These are phyloP conservation scores for Talinum fruticosum DNA, from an alignment of 148 eudicot species.

Conservation along the genomic window DNA sequence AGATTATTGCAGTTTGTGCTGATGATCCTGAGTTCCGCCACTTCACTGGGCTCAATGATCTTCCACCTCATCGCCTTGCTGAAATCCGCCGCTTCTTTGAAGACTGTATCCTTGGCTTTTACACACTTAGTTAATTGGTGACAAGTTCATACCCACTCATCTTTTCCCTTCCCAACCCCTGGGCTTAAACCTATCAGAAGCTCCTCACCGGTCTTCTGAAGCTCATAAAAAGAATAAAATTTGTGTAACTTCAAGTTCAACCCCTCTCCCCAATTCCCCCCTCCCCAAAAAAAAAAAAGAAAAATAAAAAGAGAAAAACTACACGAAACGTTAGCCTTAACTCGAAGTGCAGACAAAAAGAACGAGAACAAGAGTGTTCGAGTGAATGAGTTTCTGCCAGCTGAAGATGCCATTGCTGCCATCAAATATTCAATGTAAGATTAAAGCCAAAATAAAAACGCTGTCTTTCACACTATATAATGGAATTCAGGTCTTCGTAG, in stretches of 20 bases:
- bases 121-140: too few relatives aligned
- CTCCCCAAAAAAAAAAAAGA: background rate
- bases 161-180: background rate
- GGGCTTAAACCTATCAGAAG: background rate
- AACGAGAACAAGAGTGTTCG: slow-evolving; percentile 89
- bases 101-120: slow-evolving; percentile 69
- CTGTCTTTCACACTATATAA: background rate
- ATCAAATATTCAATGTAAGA: slow-evolving; percentile 83
- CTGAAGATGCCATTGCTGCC: slow-evolving; percentile 70
- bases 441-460: background rate
- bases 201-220: background rate
- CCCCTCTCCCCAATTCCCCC: background rate
- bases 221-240: background rate
- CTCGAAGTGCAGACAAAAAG: slow-evolving; percentile 64
- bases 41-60: slow-evolving; percentile 59
- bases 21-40: slow-evolving; percentile 95
- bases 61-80: slow-evolving; percentile 93
- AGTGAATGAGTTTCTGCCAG: slow-evolving; percentile 85
- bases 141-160: too few relatives aligned
- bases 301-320: background rate
- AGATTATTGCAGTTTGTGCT: slow-evolving; percentile 89
- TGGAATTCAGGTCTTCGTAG: background rate
- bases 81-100: slow-evolving; percentile 89
- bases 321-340: slow-evolving; percentile 20
- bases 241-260: background rate